Evolutionary conservation across 176 grass and related monocot genomes (phyloP), one percentile per base, ranked within the genome.

Genomic region (Oryza glaberrima): DNA sequence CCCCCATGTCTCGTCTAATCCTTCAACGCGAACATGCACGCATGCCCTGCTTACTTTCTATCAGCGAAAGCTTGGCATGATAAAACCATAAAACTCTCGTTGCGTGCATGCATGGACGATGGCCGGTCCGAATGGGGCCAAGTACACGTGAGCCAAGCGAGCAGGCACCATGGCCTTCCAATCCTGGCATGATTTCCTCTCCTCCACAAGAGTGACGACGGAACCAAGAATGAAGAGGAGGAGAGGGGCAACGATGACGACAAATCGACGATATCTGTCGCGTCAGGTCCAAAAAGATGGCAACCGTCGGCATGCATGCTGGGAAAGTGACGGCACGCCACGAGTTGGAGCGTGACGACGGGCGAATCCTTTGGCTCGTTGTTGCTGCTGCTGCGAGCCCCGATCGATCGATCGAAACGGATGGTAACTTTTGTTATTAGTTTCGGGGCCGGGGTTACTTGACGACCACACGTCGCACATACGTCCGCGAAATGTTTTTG

Each of bases 301-400:
- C 48, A 67, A 9, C 9, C 47, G 82, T 73, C 63, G 15, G 36
- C 49, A 28, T 20, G 76, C 48, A 28, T 20, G 76, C 48, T 1
- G 40, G 9, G 81, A 63, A 74, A 84, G 75, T 23, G 61, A 84
- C 81, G 58, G 52, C 35, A 34, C 38, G 43, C 12, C 65, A 16
- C 25, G 25, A 25, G 36, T 10, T 9, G 44, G 30, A n/a, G 16
- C 45, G 47, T 23, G 22, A 1, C 73, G 65, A 47, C 38, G 77
- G n/a, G 19, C 43, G 7, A 4, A 26, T 73, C 19, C 23, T 41
- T 41, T 56, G 28, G 26, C 26, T 61, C 20, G 56, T n/a, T 32
- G 56, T n/a, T 32, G 2, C 30, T 3, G 52, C 52, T 56, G 52
- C 52, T 56, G 52, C 1, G 49, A 58, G 48, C 72, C 5, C 23